Evolutionary conservation across 345 rosid species (phyloP), one percentile per base, ranked within the genome.

Genomic region (Citrus trifoliata): DNA sequence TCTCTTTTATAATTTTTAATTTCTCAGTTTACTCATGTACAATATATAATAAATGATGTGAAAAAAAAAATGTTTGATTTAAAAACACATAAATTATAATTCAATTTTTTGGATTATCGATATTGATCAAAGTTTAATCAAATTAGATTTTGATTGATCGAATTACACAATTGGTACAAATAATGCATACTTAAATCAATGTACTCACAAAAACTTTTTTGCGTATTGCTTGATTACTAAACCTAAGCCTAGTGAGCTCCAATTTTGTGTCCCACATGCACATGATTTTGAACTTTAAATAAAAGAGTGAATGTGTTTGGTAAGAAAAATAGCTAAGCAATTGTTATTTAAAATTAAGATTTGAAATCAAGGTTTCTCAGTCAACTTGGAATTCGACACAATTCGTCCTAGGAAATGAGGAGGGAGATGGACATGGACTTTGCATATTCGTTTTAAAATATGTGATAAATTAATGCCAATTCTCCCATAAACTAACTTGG

Each of bases 301-400:
- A 64, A 42, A 21, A 27, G 62, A 35, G 28, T 69, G 67, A 78
- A 78, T 32, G 61, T 67, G 75, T 67, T 81, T 69, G 76, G 61
- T 55, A 24, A 48, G 63, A 46, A 65, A 22, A 24, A 51, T 14
- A 28, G 71, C 38, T 65, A 28, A 38, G 67, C 71, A 71, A 4
- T 5, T 38, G 37, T 22, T 18, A n/a, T 76, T 76, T 53, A 33
- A 27, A 32, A 33, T 76, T 63, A 21, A 27, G 14, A 33, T 67
- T 76, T 53, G 65, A 81, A 55, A 19, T 28, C 25, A 8, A 19
- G 19, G n/a, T 28, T 4, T 3, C 1, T 14, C 64, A 71, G 80
- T 85, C 82, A 80, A 78, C 79, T 75, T 40, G 37, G 64, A 40
- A 60, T 67, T 78, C 16, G 67, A 61, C 72, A 77, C 9, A 53